A percentile compares a stretch with the other conserved stretches of the same genome.
Conservation (phyloP, 78 protist genomes). For the Dictyostelium capitatum region DNA sequence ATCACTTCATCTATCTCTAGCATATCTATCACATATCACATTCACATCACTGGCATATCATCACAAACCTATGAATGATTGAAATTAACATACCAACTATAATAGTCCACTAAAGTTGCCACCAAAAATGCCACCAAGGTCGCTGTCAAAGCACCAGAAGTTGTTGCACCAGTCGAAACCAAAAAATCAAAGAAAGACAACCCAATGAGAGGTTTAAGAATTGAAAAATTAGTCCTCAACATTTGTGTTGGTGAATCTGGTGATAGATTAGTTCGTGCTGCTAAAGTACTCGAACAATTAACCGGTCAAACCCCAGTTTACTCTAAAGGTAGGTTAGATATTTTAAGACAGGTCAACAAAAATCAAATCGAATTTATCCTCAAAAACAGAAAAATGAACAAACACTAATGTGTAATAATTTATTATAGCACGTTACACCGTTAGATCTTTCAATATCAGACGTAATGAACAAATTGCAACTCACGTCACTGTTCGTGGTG, state of each 20-base stretch:
- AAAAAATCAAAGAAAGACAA: slow-evolving; percentile 73
- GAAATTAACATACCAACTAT: not conserved
- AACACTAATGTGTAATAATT: not conserved
- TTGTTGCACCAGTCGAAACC: slow-evolving; percentile 22
- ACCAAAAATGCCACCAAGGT: slow-evolving; percentile 64
- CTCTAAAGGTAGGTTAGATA: slow-evolving; percentile 91
- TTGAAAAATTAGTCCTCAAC: slow-evolving; percentile 98
- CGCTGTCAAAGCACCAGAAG: slow-evolving; percentile 55
- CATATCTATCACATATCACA: no score
- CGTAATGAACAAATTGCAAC: slow-evolving; percentile 99
- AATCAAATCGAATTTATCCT: not conserved
- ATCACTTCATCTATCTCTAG: no score
- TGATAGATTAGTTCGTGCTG: slow-evolving; percentile 98
- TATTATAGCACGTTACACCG: slow-evolving; percentile 97
- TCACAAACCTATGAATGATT: not conserved
- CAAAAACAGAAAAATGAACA: not conserved
- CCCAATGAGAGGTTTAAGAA: slow-evolving; percentile 93
- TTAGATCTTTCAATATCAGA: slow-evolving; percentile 98
- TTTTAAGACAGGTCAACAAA: no score
- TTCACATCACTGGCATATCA: no score
- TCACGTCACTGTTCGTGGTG: slow-evolving; percentile 99
- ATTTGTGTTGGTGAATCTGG: slow-evolving; percentile 99
- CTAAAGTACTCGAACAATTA: slow-evolving; percentile 98
- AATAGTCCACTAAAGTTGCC: slow-evolving; percentile 32
- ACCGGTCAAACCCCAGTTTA: slow-evolving; percentile 98